Evolutionary conservation across 805 yeast genomes (phyloP).

Genomic region (Candida multigemmis): DNA sequence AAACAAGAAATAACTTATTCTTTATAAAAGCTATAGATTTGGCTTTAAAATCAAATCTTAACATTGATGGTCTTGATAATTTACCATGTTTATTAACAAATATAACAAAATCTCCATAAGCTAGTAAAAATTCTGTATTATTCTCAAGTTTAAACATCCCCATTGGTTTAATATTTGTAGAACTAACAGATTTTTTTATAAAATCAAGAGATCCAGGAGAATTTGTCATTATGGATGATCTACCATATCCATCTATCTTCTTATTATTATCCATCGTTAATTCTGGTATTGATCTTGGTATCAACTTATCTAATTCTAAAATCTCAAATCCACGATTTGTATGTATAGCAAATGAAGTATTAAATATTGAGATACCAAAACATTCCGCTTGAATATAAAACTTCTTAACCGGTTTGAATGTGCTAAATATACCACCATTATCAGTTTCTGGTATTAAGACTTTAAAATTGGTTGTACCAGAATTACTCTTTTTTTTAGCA

Average conservation of each 20-base stretch:
- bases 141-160: conserved; percentile 56
- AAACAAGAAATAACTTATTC: conserved; percentile 35
- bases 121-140: conserved; percentile 45
- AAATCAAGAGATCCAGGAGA: conserved; percentile 15
- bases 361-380: conserved; percentile 51
- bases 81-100: conserved; percentile 53
- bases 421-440: conserved; percentile 36
- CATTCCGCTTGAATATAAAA: conserved; percentile 50
- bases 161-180: conserved; percentile 40
- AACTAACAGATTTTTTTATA: conserved; percentile 29
- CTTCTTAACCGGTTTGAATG: conserved; percentile 30
- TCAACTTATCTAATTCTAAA: conserved; percentile 47
- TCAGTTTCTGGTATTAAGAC: conserved; percentile 51
- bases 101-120: conserved; percentile 64
- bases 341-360: conserved; percentile 58
- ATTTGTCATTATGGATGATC: conserved; percentile 5
- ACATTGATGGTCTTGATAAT: conserved; percentile 33
- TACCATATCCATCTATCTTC: conserved; percentile 21
- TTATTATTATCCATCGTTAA: conserved; percentile 16
- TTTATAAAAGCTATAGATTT: conserved; percentile 22
- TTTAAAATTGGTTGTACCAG: conserved; percentile 41
- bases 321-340: conserved; percentile 61
- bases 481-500: conserved; percentile 44
- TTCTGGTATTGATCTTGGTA: conserved; percentile 52
- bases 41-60: conserved; percentile 35